phyloP scores from a whole-genome alignment of 192 early-diverging fungal species.

The Umbelopsis isabellina region DNA sequence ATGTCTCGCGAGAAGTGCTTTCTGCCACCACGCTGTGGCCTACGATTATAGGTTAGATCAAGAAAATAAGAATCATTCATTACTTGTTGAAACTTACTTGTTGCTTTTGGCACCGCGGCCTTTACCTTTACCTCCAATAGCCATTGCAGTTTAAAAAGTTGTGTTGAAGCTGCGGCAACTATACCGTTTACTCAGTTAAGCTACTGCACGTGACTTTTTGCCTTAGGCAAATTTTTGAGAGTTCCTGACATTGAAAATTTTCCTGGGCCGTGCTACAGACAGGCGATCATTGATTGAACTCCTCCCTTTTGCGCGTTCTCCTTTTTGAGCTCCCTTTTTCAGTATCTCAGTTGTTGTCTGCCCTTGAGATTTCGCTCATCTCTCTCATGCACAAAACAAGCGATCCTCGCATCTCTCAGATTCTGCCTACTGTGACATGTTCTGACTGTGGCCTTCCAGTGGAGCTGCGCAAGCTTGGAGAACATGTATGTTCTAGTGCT shows the following conservation, averaged over 20 bases:
- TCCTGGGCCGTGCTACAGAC: not conserved
- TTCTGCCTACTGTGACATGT: slow-evolving; percentile 54
- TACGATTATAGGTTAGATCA: not conserved
- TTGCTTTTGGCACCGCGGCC: too few species aligned
- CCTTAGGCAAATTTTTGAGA: too few species aligned
- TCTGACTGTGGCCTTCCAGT: slow-evolving; percentile 55
- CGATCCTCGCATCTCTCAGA: slow-evolving; percentile 50
- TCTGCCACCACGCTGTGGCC: slow-evolving; percentile 27
- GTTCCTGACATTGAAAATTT: too few species aligned
- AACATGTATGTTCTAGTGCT: slow-evolving; percentile 50
- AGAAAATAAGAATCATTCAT: too few species aligned
- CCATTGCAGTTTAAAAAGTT: too few species aligned
- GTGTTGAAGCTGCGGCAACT: too few species aligned
- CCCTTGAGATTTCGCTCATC: slow-evolving; percentile 8
- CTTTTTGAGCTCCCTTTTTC: slow-evolving; percentile 4
- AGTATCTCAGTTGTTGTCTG: not conserved
- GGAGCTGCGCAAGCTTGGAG: slow-evolving; percentile 46
- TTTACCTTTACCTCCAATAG: too few species aligned
- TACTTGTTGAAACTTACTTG: too few species aligned
- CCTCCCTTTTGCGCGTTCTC: not conserved
- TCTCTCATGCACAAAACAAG: slow-evolving; percentile 19
- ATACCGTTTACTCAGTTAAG: not conserved
- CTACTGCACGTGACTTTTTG: not conserved
- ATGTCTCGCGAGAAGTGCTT: slow-evolving; percentile 25
- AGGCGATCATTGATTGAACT: slow-evolving; percentile 8